Base-by-base conservation (phyloP, 352 stramenopile species). In the Phytophthora idaei region DNA sequence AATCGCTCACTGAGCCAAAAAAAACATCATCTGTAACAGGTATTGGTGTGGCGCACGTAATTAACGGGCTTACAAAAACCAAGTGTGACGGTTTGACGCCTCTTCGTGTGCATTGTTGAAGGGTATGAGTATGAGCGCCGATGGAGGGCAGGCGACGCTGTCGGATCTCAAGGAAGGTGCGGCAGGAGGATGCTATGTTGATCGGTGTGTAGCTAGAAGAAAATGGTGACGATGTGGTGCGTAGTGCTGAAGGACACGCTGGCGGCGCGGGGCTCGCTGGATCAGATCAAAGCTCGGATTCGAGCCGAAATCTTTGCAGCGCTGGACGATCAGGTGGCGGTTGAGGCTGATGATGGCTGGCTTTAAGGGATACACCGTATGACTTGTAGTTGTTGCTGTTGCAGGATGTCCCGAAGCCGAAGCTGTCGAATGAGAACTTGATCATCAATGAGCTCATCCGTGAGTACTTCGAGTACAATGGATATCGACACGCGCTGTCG, bases 381-480 rank as follows among this genome's bases (percentile, higher is more conserved):
- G 6, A 49, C 31, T 58, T 28, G 28, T 10, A 17, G 4, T 12
- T 11, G 31, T 1, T 51, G 32, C 21, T 64, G 31, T 17, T 50
- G 28, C 27, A 72, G 70, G 61, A 73, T 12, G 77, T 81, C 0
- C 80, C 83, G 0, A 93, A 90, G 53, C 90, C 89, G 21, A 90
- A 83, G 46, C 70, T 97, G 1, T 96, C 87, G 17, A 97, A 95
- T 64, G 93, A 98, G 47, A 98, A 97, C 68, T 76, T 98, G 44
- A 71, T 98, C 47, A 95, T 98, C 58, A 98, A 98, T 64, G 93
- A 98, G 76, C 76, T 98, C 21, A 96, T 98, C 51, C 81, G 90
- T 6, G 94, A 98, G 47, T 98, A 98, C 68, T 73, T 98, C 9
- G 80, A 93, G 51, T 98, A 97, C 78, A 98, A 98, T 57, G 89